Evolutionary conservation across 2,329 filamentous ascomycete genomes (phyloP).

Genomic region (Lasiodiplodia citricola): DNA sequence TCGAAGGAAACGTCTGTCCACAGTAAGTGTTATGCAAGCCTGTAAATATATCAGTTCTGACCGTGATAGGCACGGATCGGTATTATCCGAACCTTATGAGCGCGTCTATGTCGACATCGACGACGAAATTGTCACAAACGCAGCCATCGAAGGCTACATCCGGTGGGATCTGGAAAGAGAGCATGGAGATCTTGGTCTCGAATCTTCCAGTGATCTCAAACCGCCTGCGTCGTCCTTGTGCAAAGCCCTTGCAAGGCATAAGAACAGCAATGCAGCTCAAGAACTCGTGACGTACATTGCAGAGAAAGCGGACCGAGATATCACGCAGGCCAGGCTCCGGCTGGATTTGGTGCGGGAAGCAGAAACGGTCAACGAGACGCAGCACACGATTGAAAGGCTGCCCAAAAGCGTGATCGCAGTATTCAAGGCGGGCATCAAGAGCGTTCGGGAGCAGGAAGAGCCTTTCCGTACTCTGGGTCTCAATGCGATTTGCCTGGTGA

Average conservation of each 20-base stretch:
- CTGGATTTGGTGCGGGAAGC: not conserved
- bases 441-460: not conserved
- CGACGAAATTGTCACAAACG: fast-evolving
- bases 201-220: not conserved
- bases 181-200: not conserved
- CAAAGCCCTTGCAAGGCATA: not conserved
- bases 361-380: not conserved
- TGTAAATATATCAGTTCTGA: not conserved
- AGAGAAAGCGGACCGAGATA: not conserved
- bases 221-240: not conserved
- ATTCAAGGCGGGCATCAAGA: not conserved
- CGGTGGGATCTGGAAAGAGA: not conserved
- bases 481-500: not conserved
- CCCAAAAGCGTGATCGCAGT: not conserved
- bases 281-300: not conserved
- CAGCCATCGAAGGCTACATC: not conserved
- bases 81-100: not conserved
- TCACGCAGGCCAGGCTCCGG: not conserved
- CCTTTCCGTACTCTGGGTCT: not conserved
- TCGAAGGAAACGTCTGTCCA: not conserved
- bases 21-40: not conserved
- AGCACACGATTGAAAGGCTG: not conserved
- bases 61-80: not conserved
- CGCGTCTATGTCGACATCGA: not conserved
- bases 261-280: not conserved